Conservation (phyloP, 257 asterid genomes). For the Nicotiana tabacum region DNA sequence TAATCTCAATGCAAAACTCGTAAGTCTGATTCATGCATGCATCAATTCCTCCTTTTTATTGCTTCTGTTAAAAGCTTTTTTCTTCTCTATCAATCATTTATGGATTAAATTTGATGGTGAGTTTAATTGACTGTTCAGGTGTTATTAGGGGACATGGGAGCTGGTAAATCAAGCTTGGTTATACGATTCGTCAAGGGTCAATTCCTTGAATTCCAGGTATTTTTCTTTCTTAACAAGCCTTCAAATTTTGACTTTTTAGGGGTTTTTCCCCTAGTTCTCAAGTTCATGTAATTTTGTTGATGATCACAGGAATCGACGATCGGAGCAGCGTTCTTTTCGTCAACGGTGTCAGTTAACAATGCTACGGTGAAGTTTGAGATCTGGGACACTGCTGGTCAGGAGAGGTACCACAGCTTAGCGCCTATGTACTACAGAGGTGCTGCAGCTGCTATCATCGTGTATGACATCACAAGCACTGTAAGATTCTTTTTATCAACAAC, state of each 20-base stretch:
- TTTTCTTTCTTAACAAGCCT: neutral
- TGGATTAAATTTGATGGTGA: neutral
- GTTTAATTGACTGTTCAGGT: constrained; percentile 39
- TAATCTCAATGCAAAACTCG: constrained; percentile 83
- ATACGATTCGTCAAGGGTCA: constrained; percentile 92
- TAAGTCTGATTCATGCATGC: constrained; percentile 22
- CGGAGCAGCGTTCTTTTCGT: constrained; percentile 95
- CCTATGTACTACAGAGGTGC: constrained; percentile 99
- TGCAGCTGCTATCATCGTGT: constrained; percentile 92
- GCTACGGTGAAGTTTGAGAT: constrained; percentile 89
- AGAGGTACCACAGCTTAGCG: constrained; percentile 96
- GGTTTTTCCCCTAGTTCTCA: neutral
- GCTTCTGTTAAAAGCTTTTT: neutral
- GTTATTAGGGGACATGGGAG: constrained; percentile 88
- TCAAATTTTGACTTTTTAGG: neutral
- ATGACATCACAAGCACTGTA: constrained; percentile 82
- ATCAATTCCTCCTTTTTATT: neutral
- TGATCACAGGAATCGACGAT: constrained; percentile 76
- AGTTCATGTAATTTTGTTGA: neutral
- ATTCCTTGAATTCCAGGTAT: constrained; percentile 81
- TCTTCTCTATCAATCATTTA: neutral
- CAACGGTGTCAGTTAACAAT: constrained; percentile 67
- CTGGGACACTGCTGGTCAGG: constrained; percentile 99
- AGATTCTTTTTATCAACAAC: neutral
- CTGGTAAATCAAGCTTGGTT: constrained; percentile 95